Evolutionary conservation across 345 rosid species (phyloP).

Genomic region (Eucalyptus erythrocorys): DNA sequence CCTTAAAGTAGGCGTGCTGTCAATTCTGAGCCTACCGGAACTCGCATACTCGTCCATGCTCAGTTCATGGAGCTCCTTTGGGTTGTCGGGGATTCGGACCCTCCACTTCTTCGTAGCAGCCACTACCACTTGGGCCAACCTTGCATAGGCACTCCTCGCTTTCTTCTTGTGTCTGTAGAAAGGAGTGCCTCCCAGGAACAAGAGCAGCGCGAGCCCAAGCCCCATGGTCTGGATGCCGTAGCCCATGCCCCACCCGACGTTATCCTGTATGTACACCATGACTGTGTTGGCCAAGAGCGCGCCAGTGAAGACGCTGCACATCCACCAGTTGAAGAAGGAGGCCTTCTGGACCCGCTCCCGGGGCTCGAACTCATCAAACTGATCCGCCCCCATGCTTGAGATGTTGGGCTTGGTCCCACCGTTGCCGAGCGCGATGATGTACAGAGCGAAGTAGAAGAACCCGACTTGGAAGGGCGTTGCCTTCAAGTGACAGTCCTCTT

Average conservation of each 20-base stretch:
- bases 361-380: conserved; percentile 49
- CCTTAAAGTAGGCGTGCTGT: conserved; percentile 35
- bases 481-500: conserved; percentile 1
- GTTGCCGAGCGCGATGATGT: conserved; percentile 27
- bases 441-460: conserved; percentile 35
- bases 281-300: conserved; percentile 40
- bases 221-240: conserved; percentile 28
- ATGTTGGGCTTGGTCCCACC: conserved; percentile 66
- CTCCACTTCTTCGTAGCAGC: conserved; percentile 38
- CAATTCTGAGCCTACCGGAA: conserved; percentile 17
- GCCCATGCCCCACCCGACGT: conserved; percentile 22
- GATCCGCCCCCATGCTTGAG: conserved; percentile 60
- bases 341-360: conserved; percentile 42
- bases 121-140: conserved; percentile 29
- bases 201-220: conserved; percentile 8
- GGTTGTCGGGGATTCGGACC: conserved; percentile 19
- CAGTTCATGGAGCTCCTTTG: conserved; percentile 34
- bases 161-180: conserved; percentile 40
- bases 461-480: conserved; percentile 22
- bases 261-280: conserved; percentile 45
- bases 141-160: conserved; percentile 33
- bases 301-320: conserved; percentile 47
- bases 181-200: conserved; percentile 35
- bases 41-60: conserved; percentile 16
- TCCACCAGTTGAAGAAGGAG: conserved; percentile 73